Conservation (phyloP, 441 rosid species). For the Populus tomentosa region DNA sequence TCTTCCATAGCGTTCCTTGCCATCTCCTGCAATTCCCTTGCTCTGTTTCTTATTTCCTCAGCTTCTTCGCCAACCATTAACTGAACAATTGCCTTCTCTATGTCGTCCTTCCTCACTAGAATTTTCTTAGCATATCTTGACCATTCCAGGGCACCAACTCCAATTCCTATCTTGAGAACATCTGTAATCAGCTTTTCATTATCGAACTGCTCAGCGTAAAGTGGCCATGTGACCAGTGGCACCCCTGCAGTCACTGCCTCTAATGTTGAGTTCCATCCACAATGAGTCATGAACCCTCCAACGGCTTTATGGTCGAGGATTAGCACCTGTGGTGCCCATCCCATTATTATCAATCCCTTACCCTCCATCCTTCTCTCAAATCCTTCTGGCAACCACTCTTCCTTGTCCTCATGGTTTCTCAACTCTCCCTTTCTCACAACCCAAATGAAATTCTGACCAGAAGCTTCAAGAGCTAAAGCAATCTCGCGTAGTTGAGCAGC, state of each 20-base stretch:
- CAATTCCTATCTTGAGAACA: conserved; percentile 16
- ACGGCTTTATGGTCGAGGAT: conserved; percentile 12
- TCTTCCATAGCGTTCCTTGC: conserved; percentile 21
- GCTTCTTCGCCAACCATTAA: conserved; percentile 28
- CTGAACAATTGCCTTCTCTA: conserved; percentile 21
- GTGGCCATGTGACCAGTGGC: conserved; percentile 19
- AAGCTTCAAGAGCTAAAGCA: conserved; percentile 3
- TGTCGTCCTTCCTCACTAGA: conserved; percentile 8
- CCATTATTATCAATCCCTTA: conserved; percentile 5
- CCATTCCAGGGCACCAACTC: conserved; percentile 30
- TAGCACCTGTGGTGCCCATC: conserved; percentile 12
- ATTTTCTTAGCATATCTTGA: background rate
- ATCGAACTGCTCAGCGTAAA: conserved; percentile 2
- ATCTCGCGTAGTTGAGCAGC: background rate
- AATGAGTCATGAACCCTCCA: conserved; percentile 14
- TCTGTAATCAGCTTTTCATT: conserved; percentile 11
- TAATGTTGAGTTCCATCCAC: conserved; percentile 12
- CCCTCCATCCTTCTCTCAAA: conserved; percentile 8
- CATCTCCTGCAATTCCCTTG: conserved; percentile 16
- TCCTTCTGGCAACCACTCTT: conserved; percentile 1
- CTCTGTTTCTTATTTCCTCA: conserved; percentile 24
- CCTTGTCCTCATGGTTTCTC: background rate
- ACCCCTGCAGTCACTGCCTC: conserved; percentile 14
- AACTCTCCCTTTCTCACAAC: background rate
- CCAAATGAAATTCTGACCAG: conserved; percentile 7